phyloP scores from a whole-genome alignment of 768 basidiomycete species.

The Leucosporidium yakuticum region DNA sequence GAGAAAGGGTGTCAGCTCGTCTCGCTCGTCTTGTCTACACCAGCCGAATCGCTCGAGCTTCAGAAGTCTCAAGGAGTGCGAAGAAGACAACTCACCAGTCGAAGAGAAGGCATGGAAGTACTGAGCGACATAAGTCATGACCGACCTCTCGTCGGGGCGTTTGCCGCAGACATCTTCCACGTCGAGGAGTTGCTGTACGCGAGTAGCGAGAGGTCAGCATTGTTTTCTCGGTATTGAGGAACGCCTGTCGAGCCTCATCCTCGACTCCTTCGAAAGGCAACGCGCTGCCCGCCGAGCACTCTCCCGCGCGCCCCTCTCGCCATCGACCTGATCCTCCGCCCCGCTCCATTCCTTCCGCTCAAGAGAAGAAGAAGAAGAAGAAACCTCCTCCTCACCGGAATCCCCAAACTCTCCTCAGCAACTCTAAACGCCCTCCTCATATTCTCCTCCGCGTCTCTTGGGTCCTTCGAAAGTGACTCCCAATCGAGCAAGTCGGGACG shows the following conservation, averaged over 20 bases:
- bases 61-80: too few relatives aligned
- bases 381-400: conserved; percentile 66
- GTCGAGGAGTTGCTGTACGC: conserved; percentile 77
- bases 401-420: conserved; percentile 79
- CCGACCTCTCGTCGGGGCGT: conserved; percentile 90
- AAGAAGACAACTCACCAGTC: conserved; percentile 62
- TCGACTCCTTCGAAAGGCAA: too few relatives aligned
- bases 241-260: too few relatives aligned
- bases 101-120: conserved; percentile 97
- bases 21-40: too few relatives aligned
- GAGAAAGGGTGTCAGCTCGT: conserved; percentile 5
- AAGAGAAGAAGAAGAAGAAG: too few relatives aligned
- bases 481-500: conserved; percentile 93
- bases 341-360: too few relatives aligned
- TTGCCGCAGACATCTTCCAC: conserved; percentile 88
- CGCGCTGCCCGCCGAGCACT: too few relatives aligned
- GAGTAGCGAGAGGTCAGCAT: neutral
- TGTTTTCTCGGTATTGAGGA: neutral
- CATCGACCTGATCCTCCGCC: too few relatives aligned
- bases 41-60: too few relatives aligned
- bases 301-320: too few relatives aligned
- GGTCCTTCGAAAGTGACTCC: conserved; percentile 69
- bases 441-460: conserved; percentile 57
- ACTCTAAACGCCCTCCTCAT: conserved; percentile 80
- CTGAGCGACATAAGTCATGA: conserved; percentile 97